phyloP scores from a whole-genome alignment of 768 basidiomycete species.

The Ephemerocybe angulata region DNA sequence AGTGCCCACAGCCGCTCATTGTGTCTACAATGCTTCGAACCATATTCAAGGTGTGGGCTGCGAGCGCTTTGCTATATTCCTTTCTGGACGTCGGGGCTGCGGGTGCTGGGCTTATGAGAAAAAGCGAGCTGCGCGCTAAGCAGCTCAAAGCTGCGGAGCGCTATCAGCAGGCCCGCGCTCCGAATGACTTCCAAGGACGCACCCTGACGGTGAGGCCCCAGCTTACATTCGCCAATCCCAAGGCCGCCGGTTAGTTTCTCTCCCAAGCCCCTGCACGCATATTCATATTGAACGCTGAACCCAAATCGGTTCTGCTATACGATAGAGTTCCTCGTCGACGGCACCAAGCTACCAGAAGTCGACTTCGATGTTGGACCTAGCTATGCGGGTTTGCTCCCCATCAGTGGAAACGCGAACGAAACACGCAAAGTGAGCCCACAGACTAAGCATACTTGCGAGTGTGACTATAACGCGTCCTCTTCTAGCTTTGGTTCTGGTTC shows the following conservation, averaged over 20 bases:
- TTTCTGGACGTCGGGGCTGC: slow-evolving; percentile 1
- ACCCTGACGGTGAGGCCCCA: slow-evolving; percentile 35
- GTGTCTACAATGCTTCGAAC: neutral
- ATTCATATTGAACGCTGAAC: neutral
- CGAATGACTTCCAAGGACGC: neutral
- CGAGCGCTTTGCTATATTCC: neutral
- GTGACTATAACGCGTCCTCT: neutral
- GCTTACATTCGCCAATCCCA: slow-evolving; percentile 68
- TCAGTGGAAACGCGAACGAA: slow-evolving; percentile 56
- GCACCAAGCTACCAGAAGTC: slow-evolving; percentile 60
- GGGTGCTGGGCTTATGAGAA: slow-evolving; percentile 32
- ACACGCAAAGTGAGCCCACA: slow-evolving; percentile 71
- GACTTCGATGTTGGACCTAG: slow-evolving; percentile 73
- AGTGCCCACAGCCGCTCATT: too few relatives aligned
- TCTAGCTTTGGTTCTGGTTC: slow-evolving; percentile 79
- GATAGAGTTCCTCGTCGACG: slow-evolving; percentile 71
- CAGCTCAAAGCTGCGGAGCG: slow-evolving; percentile 49
- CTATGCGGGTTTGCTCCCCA: slow-evolving; percentile 72
- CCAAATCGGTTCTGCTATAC: too few relatives aligned
- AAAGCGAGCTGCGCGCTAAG: slow-evolving; percentile 39
- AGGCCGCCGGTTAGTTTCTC: slow-evolving; percentile 63
- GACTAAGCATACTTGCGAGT: neutral
- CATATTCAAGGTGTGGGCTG: neutral
- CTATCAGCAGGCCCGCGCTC: slow-evolving; percentile 22
- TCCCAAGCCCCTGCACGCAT: too few relatives aligned